Base-by-base conservation (phyloP, 1,139 yeast species). In the Groenewaldozyma sp. region DNA sequence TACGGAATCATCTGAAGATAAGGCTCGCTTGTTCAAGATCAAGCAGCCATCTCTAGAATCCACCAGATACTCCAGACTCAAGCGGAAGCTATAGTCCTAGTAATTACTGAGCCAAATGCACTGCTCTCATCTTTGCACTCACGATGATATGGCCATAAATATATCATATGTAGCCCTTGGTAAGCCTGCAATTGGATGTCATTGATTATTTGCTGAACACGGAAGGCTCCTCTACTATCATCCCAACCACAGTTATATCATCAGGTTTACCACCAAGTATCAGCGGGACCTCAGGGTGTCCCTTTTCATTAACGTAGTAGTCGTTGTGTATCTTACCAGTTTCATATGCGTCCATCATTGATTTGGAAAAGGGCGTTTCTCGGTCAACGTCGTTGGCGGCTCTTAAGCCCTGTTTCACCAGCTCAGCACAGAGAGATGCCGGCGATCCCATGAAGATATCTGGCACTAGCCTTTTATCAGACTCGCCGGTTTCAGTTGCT, bases 191-290 rank as follows among this genome's bases (percentile, higher is more conserved):
- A 22, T 7, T 22, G 7, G 7, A 22, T 22, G 7, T 22, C 26
- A 11, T 22, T 22, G 26, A 22, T 22, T 11, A 7, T 22, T 11
- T 22, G 16, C 16, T 29, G 11, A 29, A n/a, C 16, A 29, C 4
- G 7, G 18, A n/a, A 5, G 35, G 37, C 13, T 44, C 45, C 24
- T 50, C 48, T 6, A 64, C 70, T 20, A 59, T 48, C 41, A 87
- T 75, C 53, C 83, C 70, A 1, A 88, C 79, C 13, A 82, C 76
- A 0, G 97, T 86, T 28, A 88, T 81, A 59, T 91, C 98, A 63
- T 91, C 98, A 40, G 87, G 94, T 62, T 91, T 91, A 21, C 97
- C 98, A 31, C 98, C 97, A 46, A 76, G 68, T 53, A 83, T 82
- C 1, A 84, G 33, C 7, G 33, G 33, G 6, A 18, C 21, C 17